Evolutionary conservation across 75 land plant species (phyloP).

Genomic region (Selaginella moellendorffii): DNA sequence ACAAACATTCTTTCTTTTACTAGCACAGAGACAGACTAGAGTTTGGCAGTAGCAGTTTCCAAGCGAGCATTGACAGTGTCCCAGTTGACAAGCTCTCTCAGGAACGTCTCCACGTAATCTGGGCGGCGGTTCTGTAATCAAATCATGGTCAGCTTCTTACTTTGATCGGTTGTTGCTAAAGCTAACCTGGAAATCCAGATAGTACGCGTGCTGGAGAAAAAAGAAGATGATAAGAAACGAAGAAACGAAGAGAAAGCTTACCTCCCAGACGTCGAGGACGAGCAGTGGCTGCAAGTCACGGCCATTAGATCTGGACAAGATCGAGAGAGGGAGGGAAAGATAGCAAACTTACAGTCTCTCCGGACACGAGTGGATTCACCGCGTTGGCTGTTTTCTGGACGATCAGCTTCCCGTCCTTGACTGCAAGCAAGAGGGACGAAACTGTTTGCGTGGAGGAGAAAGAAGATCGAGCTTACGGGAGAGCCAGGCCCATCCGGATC

Average conservation of each 20-base stretch:
- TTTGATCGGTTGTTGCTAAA: background rate
- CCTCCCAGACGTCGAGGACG: conserved; percentile 91
- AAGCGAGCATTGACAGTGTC: conserved; percentile 47
- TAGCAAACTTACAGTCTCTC: conserved; percentile 50
- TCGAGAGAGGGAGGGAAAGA: too few relatives aligned
- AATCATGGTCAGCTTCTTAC: too few relatives aligned
- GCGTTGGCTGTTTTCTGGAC: conserved; percentile 70
- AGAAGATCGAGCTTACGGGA: conserved; percentile 29
- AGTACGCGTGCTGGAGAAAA: conserved; percentile 71
- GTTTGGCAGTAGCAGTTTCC: conserved; percentile 39
- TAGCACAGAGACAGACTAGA: too few relatives aligned
- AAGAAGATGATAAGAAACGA: background rate
- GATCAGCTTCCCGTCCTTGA: conserved; percentile 61
- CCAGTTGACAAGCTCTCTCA: conserved; percentile 70
- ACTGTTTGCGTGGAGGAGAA: background rate
- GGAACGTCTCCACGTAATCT: conserved; percentile 47
- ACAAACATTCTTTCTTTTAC: too few relatives aligned
- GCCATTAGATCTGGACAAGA: background rate
- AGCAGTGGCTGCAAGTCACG: conserved; percentile 83
- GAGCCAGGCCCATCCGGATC: conserved; percentile 98
- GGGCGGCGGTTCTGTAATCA: conserved; percentile 40
- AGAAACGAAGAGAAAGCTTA: too few relatives aligned
- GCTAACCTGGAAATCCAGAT: conserved; percentile 75
- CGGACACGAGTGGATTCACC: conserved; percentile 79
- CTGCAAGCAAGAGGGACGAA: conserved; percentile 16